Conservation (phyloP, 2,329 filamentous ascomycete genomes). For the Neurospora sp. region DNA sequence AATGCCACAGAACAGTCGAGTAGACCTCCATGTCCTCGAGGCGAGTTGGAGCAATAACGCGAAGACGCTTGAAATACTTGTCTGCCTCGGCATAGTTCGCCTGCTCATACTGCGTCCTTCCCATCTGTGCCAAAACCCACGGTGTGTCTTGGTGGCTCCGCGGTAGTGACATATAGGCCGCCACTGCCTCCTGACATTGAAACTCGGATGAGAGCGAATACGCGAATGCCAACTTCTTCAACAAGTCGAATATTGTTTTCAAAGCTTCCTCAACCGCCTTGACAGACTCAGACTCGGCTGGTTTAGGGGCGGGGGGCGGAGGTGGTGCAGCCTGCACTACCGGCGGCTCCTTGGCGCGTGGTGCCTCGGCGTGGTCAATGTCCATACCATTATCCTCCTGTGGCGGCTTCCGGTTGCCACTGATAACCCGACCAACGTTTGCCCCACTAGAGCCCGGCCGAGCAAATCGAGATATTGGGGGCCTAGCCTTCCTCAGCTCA, state of each 20-base stretch:
- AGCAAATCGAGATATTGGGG: constrained; percentile 57
- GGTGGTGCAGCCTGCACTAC: constrained; percentile 25
- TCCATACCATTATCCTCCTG: constrained; percentile 58
- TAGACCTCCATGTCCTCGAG: constrained; percentile 97
- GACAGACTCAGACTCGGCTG: constrained; percentile 41
- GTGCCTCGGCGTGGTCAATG: constrained; percentile 54
- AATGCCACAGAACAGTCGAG: constrained; percentile 96
- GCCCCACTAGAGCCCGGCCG: constrained; percentile 56
- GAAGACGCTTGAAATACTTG: constrained; percentile 71
- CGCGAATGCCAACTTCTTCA: constrained; percentile 71
- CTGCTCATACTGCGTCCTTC: constrained; percentile 84
- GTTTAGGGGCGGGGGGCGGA: constrained; percentile 20
- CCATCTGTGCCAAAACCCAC: constrained; percentile 87
- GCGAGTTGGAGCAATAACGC: constrained; percentile 69
- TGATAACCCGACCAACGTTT: constrained; percentile 77
- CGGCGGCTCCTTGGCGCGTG: constrained; percentile 33
- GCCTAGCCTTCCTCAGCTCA: constrained; percentile 77
- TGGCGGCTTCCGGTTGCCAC: constrained; percentile 71
- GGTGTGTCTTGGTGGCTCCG: constrained; percentile 75
- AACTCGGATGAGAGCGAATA: constrained; percentile 74
- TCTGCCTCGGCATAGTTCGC: constrained; percentile 79
- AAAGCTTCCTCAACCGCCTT: constrained; percentile 64
- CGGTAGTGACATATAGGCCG: constrained; percentile 62
- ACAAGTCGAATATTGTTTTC: constrained; percentile 66
- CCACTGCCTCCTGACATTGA: constrained; percentile 66